Conservation (phyloP, 2,329 filamentous ascomycete genomes). For the Magnaporthiopsis poae region DNA sequence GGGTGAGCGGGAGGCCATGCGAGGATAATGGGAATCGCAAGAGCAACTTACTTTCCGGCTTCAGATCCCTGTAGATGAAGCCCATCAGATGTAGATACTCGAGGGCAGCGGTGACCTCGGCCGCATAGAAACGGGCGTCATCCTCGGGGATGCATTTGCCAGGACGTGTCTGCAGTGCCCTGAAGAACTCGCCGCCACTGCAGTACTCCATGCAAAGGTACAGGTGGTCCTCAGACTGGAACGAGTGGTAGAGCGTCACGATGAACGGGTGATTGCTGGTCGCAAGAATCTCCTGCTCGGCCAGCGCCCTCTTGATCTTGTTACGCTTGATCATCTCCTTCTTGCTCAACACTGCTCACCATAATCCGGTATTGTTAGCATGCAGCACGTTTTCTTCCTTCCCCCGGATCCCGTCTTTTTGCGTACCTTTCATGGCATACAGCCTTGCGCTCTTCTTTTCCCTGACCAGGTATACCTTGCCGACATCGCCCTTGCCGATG, state of each 20-base stretch:
- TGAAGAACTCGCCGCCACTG: conserved; percentile 96
- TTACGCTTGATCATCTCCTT: conserved; percentile 99
- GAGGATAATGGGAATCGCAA: not conserved
- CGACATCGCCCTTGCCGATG: conserved; percentile 96
- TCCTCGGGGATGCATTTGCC: conserved; percentile 97
- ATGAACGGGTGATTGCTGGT: conserved; percentile 99
- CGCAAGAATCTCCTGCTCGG: conserved; percentile 93
- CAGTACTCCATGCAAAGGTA: conserved; percentile 99
- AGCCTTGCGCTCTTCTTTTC: conserved; percentile 94
- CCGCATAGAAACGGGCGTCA: conserved; percentile 91
- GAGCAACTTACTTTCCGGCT: conserved; percentile 79
- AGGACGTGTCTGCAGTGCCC: conserved; percentile 86
- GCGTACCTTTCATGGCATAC: conserved; percentile 95
- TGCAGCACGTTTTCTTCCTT: not conserved
- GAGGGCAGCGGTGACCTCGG: conserved; percentile 88
- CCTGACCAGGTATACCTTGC: conserved; percentile 92
- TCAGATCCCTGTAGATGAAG: conserved; percentile 96
- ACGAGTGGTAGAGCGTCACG: conserved; percentile 95
- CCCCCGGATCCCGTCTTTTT: not conserved
- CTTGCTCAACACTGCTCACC: conserved; percentile 74
- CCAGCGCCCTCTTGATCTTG: conserved; percentile 96
- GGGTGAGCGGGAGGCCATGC: not conserved
- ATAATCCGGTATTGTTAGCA: conserved; percentile 1
- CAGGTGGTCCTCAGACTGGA: conserved; percentile 95
- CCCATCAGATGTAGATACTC: conserved; percentile 98